phyloP scores from a whole-genome alignment of 139 green algal genomes.

The Mesotaenium endlicherianum region DNA sequence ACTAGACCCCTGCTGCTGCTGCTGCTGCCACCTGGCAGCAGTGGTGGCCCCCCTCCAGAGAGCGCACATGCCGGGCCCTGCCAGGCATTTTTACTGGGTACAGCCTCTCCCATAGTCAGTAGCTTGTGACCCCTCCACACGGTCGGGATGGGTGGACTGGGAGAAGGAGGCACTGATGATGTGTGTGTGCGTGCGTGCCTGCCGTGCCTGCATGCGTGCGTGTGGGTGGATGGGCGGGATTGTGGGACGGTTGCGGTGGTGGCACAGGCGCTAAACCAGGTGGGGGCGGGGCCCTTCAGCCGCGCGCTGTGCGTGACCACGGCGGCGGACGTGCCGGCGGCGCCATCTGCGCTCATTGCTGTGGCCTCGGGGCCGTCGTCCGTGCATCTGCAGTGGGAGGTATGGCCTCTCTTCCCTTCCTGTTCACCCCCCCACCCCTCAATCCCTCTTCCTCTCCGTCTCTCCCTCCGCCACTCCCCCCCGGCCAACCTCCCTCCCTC shows the following conservation, averaged over 20 bases:
- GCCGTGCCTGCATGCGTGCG: neutral
- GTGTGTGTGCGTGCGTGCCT: neutral
- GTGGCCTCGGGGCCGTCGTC: neutral
- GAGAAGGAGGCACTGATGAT: neutral
- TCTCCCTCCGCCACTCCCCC: neutral
- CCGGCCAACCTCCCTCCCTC: too few species aligned
- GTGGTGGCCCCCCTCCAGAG: too few species aligned
- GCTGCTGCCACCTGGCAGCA: too few species aligned
- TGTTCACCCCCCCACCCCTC: neutral
- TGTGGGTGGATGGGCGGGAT: neutral
- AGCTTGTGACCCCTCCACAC: neutral
- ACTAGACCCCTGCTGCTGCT: too few species aligned
- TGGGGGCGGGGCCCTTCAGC: slow-evolving; percentile 2
- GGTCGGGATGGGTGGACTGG: neutral
- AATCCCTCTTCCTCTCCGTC: neutral
- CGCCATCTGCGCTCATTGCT: neutral
- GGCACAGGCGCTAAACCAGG: slow-evolving; percentile 1
- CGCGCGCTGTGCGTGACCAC: neutral
- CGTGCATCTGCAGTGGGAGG: slow-evolving; percentile 11
- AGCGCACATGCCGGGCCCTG: too few species aligned
- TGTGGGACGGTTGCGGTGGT: neutral
- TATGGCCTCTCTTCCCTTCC: neutral
- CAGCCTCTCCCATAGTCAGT: neutral
- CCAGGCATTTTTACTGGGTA: neutral
- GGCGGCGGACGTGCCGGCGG: neutral